Evolutionary conservation across 2,329 filamentous ascomycete species (phyloP), one percentile per base, ranked within the genome.

Genomic region (Penicillium sp.): DNA sequence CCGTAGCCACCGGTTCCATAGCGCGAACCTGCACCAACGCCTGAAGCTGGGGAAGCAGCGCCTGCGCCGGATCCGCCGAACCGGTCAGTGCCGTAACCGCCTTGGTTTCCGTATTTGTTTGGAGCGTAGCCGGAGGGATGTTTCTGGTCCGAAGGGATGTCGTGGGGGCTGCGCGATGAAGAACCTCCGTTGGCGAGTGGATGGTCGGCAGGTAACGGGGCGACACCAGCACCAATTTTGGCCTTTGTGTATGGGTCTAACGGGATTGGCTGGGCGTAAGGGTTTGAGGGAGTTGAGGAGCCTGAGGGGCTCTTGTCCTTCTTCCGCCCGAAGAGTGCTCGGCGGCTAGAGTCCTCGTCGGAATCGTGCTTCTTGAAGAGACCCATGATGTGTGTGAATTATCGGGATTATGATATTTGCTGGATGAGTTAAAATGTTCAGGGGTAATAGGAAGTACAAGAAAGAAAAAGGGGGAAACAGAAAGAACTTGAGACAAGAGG

Each of bases 311-410:
- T 75, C 65, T 81, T 81, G 57, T 72, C 75, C 65, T 80, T 82
- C 42, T 74, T 76, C 55, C 77, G 72, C 56, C 80, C 79, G 59
- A 84, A 84, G 28, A 84, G 77, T n/a, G 80, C 78, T 49, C 71
- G 72, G 65, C 80, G 78, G 65, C 73, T 76, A 33, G 69, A 69
- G 43, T 72, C 70, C 50, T 79, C 76, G 55, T 79, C 79, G 61
- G 71, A 76, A 53, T 74, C 74, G 54, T 73, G 76, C 64, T 82
- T 83, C 64, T 79, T 80, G 58, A 81, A 73, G 33, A 67, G 62
- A 46, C 64, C 65, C 65, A 67, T 68, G 44, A 45, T 60, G 56
- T 29, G 10, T 18, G 22, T 30, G 19, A 3, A 8, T 18, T 16
- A 11, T 13, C 12, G 31, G 33, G 25, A 13, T 25, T 13, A 28